A percentile compares a stretch with the other conserved stretches of the same genome.
phyloP scores from a whole-genome alignment of 331 rosid genomes.

The Telfairia occidentalis region DNA sequence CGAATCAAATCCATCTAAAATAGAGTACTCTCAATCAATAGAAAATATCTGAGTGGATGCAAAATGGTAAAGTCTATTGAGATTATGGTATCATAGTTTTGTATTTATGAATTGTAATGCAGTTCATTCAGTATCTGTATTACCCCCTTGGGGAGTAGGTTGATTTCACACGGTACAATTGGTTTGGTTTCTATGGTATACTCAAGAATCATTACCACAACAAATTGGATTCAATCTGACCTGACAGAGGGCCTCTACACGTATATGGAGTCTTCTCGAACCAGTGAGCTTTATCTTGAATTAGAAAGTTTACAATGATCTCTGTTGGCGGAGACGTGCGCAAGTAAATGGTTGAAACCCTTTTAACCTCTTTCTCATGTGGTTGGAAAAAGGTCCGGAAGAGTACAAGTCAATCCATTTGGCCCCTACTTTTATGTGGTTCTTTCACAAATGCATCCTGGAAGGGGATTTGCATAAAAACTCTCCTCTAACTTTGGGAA shows the following conservation, averaged over 20 bases:
- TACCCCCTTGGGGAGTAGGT: not conserved
- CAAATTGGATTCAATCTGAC: not conserved
- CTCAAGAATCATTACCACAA: not conserved
- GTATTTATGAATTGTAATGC: not conserved
- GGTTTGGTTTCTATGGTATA: conserved; percentile 5
- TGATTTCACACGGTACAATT: not conserved
- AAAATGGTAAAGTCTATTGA: not conserved
- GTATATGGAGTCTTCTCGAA: not conserved
- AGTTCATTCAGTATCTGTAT: not conserved
- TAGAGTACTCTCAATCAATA: not conserved
- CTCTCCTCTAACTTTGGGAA: conserved; percentile 93
- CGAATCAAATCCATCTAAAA: not conserved
- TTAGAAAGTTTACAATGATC: not conserved
- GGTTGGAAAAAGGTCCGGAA: not conserved
- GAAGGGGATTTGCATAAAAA: conserved; percentile 81
- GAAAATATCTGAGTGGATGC: not conserved
- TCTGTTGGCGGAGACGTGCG: not conserved
- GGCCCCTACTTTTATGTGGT: conserved; percentile 22
- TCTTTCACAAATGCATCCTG: conserved; percentile 76
- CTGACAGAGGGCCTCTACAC: not conserved
- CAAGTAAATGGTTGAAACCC: not conserved
- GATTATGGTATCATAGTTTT: not conserved
- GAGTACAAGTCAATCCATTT: not conserved
- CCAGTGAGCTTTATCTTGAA: not conserved
- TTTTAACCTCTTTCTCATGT: not conserved